Evolutionary conservation across 768 basidiomycete species (phyloP).

Genomic region (Auriscalpium orientale): DNA sequence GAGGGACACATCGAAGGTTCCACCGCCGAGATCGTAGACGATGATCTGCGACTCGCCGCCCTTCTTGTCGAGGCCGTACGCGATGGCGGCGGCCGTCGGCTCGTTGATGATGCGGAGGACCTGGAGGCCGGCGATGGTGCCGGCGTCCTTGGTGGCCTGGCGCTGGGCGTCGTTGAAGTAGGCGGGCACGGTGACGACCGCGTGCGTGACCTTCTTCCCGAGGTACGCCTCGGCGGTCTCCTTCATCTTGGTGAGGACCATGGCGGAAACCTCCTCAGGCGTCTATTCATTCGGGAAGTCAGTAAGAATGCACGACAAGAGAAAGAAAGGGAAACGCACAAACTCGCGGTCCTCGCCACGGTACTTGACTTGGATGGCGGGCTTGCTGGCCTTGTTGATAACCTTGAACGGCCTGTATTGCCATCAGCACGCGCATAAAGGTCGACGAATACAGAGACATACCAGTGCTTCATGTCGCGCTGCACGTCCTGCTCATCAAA

Average conservation of each 20-base stretch:
- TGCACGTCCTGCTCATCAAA: constrained; percentile 73
- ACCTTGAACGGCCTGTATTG: constrained; percentile 59
- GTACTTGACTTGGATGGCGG: constrained; percentile 69
- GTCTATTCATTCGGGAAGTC: constrained; percentile 39
- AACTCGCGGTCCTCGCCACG: constrained; percentile 77
- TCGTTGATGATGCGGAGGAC: constrained; percentile 98
- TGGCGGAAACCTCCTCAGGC: constrained; percentile 91
- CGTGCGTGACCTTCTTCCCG: constrained; percentile 92
- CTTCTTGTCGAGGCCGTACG: constrained; percentile 97
- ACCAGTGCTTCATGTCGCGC: constrained; percentile 84
- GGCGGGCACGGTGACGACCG: constrained; percentile 96
- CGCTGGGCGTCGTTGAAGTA: constrained; percentile 99
- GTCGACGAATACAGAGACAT: not conserved
- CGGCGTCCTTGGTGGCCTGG: constrained; percentile 98
- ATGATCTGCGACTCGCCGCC: constrained; percentile 91
- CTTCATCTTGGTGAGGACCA: constrained; percentile 97
- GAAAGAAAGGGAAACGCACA: constrained; percentile 33
- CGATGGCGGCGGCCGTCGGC: constrained; percentile 94
- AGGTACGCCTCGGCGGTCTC: constrained; percentile 98
- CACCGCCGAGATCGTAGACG: constrained; percentile 97
- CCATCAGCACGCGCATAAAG: not conserved
- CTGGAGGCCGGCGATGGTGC: constrained; percentile 88
- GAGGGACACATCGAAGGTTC: constrained; percentile 98
- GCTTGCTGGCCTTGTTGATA: constrained; percentile 73
- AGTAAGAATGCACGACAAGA: not conserved